Percentiles rank a stretch among this genome's conserved stretches.
These are phyloP conservation scores for Eucalyptus polyanthemos DNA, from an alignment of 345 rosid species.

Conservation along the genomic window DNA sequence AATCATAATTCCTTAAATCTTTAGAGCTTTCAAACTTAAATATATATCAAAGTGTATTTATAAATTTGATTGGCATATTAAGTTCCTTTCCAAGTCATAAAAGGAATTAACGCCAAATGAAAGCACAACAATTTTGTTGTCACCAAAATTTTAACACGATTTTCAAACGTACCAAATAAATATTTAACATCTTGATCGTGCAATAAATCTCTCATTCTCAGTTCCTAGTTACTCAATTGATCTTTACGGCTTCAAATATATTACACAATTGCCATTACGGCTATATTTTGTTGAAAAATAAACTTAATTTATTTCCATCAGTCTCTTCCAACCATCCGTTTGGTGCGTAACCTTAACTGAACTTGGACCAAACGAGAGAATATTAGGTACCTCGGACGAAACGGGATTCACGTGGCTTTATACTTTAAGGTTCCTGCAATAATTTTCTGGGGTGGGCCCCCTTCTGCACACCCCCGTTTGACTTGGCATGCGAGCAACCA, in stretches of 20 bases:
- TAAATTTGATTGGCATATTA: not conserved
- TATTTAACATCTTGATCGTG: rapidly evolving
- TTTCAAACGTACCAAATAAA: not conserved
- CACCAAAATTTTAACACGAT: too few relatives aligned
- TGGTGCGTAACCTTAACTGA: not conserved
- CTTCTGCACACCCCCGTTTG: not conserved
- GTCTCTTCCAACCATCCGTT: not conserved
- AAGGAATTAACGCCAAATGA: not conserved
- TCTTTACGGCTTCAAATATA: not conserved
- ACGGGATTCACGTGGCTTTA: not conserved
- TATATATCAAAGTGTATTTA: too few relatives aligned
- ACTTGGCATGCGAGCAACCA: not conserved
- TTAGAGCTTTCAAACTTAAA: too few relatives aligned
- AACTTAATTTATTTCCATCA: not conserved
- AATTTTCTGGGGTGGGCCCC: not conserved
- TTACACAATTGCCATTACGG: not conserved
- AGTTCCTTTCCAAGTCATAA: not conserved
- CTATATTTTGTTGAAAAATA: not conserved
- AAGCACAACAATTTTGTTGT: not conserved
- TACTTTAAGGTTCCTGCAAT: not conserved
- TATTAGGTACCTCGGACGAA: too few relatives aligned
- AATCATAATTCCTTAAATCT: too few relatives aligned
- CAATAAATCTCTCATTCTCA: not conserved
- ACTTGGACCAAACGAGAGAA: not conserved
- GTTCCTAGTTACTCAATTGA: not conserved